A percentile compares a stretch with the other conserved stretches of the same genome.
Conservation (phyloP, 768 basidiomycete species). For the Chalciporus sphaerocephalus region DNA sequence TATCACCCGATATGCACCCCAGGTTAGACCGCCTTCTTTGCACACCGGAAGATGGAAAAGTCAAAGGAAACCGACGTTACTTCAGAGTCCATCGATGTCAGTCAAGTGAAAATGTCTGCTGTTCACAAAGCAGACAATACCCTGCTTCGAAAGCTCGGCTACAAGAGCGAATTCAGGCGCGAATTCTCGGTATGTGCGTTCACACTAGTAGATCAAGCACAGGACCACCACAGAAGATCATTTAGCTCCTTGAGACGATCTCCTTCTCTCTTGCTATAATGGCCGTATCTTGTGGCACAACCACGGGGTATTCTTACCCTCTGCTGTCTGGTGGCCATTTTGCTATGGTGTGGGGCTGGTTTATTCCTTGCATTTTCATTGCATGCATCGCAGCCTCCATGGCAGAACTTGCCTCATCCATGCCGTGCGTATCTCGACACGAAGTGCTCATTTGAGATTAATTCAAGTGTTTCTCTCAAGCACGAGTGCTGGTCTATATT, state of each 20-base stretch:
- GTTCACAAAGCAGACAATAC: constrained; percentile 17
- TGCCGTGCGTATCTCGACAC: constrained; percentile 14
- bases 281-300: constrained; percentile 20
- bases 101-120: constrained; percentile 1
- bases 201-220: background rate
- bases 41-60: constrained; percentile 6
- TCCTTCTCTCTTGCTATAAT: constrained; percentile 24
- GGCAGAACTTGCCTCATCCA: constrained; percentile 20
- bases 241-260: constrained; percentile 21
- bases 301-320: constrained; percentile 19
- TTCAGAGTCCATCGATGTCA: constrained; percentile 3
- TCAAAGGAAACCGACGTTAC: background rate
- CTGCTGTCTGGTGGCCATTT: constrained; percentile 22
- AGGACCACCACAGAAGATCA: background rate
- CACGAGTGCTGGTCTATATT: constrained; percentile 27
- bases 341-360: constrained; percentile 24
- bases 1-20: too few relatives aligned
- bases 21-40: background rate
- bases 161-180: constrained; percentile 25
- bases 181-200: constrained; percentile 21
- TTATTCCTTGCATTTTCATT: constrained; percentile 19
- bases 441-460: background rate
- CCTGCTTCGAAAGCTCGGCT: constrained; percentile 21
- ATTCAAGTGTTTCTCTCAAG: background rate
- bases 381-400: constrained; percentile 18